A percentile compares a stretch with the other conserved stretches of the same genome.
These are phyloP conservation scores for Trichophyton schoenleinii DNA, from an alignment of 2,329 filamentous ascomycete genomes.

Conservation along the genomic window DNA sequence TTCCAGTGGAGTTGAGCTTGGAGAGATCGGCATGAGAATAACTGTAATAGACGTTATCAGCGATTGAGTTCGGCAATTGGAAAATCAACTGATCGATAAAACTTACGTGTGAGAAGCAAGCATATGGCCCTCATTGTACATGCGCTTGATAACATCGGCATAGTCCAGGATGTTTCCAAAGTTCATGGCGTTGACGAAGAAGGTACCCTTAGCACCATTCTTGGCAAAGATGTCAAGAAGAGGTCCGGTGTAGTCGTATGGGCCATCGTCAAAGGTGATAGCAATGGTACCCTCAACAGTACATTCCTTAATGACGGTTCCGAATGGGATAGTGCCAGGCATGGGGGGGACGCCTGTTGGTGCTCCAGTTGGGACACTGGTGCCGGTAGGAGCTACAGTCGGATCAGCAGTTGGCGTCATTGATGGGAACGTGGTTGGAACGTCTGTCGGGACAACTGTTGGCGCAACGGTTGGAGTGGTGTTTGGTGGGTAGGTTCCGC, in stretches of 20 bases:
- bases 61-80: background rate
- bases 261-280: conserved; percentile 77
- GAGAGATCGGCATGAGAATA: conserved; percentile 30
- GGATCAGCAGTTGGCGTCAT: background rate
- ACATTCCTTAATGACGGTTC: conserved; percentile 12
- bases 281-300: conserved; percentile 52
- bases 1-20: conserved; percentile 20
- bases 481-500: background rate
- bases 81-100: background rate
- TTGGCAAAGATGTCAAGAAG: conserved; percentile 55
- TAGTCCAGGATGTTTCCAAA: conserved; percentile 10
- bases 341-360: background rate
- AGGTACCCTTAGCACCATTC: conserved; percentile 61
- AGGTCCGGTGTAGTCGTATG: conserved; percentile 56
- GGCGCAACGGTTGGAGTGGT: background rate
- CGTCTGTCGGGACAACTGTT: background rate
- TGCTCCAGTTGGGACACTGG: background rate
- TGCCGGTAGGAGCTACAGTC: background rate
- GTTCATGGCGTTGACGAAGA: conserved; percentile 63
- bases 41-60: conserved; percentile 17
- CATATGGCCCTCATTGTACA: conserved; percentile 32
- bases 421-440: background rate
- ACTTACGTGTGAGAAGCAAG: conserved; percentile 36
- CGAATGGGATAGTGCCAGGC: background rate
- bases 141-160: conserved; percentile 21